phyloP scores from a whole-genome alignment of 2,329 filamentous ascomycete genomes.

The Apiospora malaysiana region DNA sequence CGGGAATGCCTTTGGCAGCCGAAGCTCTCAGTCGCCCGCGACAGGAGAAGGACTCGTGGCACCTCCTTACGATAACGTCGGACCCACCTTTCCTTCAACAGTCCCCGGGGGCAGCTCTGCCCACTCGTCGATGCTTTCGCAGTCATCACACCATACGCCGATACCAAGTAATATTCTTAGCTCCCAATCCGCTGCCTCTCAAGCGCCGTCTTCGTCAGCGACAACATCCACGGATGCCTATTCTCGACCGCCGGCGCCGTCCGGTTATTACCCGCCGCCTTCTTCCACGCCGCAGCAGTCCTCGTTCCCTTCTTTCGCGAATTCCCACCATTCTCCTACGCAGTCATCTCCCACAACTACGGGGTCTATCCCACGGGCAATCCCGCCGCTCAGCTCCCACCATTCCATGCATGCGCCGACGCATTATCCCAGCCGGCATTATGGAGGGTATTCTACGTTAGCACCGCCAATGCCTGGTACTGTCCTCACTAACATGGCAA shows the following conservation, averaged over 20 bases:
- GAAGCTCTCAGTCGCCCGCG: constrained; percentile 63
- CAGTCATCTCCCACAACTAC: constrained; percentile 57
- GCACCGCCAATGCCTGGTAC: constrained; percentile 69
- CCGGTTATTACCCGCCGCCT: constrained; percentile 63
- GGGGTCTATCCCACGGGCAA: constrained; percentile 39
- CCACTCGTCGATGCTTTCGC: constrained; percentile 38
- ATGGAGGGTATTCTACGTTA: constrained; percentile 44
- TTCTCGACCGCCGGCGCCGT: constrained; percentile 61
- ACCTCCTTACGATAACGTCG: constrained; percentile 71
- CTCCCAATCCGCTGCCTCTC: constrained; percentile 52
- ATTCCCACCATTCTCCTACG: constrained; percentile 37
- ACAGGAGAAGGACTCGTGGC: constrained; percentile 67
- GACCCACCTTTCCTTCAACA: constrained; percentile 68
- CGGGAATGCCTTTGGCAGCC: constrained; percentile 50
- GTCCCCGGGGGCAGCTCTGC: constrained; percentile 57
- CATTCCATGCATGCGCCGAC: constrained; percentile 61
- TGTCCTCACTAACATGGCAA: constrained; percentile 80
- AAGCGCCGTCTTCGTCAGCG: constrained; percentile 57
- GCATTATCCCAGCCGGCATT: constrained; percentile 53
- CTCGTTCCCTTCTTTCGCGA: constrained; percentile 51
- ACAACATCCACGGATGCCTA: constrained; percentile 66
- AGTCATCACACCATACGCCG: constrained; percentile 39
- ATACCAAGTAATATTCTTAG: constrained; percentile 51
- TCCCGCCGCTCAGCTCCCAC: constrained; percentile 44
- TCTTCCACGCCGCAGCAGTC: constrained; percentile 54